Base-by-base conservation (phyloP, 202 grass and related monocot genomes). In the Zizania palustris region DNA sequence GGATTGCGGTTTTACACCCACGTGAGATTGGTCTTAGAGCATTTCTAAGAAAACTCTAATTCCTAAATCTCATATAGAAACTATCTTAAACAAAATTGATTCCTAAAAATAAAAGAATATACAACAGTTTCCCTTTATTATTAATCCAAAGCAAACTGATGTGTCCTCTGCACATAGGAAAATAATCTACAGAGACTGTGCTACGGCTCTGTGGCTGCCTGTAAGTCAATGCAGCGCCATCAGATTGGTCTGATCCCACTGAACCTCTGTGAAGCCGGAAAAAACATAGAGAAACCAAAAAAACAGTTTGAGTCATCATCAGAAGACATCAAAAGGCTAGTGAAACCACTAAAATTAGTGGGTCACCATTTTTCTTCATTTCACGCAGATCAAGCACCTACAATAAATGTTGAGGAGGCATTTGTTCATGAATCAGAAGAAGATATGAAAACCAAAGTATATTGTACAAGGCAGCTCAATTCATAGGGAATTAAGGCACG, bases 311-410 rank as follows among this genome's bases (percentile, higher is more conserved):
- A 72, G 53, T 8, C 51, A 55, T 7, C 3, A 0, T 57, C 6
- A 11, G 5, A 77, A 75, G 63, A 42, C 12, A 5, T 40, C 1
- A 40, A 78, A 54, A 34, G 77, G 42, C 94, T 49, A 97, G 74
- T 53, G 87, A 78, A 22, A 97, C 82, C 3, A 89, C 94, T 20
- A 86, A 85, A 83, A 89, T 85, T 41, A 97, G 76, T 40, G 87
- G 82, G 5, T 89, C 58, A 0, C 94, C 89, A 2, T 89, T 89
- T 58, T 85, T 87, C 67, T 76, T 97, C 85, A 79, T 90, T 65
- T 93, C 91, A 50, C 67, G 91, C 11, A 97, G 83, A 76, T 93
- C 91, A n/a, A n/a, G n/a, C n/a, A n/a, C n/a, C n/a, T n/a, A n/a
- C n/a, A n/a, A n/a, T n/a, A n/a, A n/a, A n/a, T 44, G 59, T 84